Conservation (phyloP, 2,329 filamentous ascomycete genomes). For the Colletotrichum sp. region DNA sequence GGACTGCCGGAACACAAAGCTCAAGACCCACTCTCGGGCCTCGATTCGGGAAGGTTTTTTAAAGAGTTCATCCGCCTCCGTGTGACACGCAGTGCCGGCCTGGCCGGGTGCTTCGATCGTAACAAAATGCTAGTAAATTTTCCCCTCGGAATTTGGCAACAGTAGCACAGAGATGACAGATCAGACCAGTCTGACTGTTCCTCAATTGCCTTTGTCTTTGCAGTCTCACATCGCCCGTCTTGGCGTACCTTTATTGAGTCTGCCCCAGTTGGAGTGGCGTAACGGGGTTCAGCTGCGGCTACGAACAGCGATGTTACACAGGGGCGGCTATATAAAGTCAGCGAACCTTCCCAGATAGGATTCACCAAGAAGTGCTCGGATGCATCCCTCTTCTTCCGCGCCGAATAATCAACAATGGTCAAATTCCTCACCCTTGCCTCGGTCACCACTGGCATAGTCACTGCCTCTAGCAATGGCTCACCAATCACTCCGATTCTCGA, state of each 20-base stretch:
- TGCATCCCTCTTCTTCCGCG: rapidly evolving
- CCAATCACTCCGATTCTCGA: not conserved
- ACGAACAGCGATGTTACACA: not conserved
- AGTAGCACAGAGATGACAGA: not conserved
- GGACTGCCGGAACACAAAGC: not conserved
- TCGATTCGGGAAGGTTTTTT: not conserved
- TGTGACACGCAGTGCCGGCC: not conserved
- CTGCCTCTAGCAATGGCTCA: not conserved
- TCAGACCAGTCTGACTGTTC: not conserved
- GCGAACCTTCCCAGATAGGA: not conserved
- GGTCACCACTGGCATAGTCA: not conserved
- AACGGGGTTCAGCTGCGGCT: not conserved
- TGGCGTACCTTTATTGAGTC: not conserved
- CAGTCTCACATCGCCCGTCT: not conserved
- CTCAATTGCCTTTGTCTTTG: rapidly evolving
- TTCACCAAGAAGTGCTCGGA: not conserved
- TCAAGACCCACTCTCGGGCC: not conserved
- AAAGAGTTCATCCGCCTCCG: not conserved
- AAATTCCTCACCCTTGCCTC: not conserved
- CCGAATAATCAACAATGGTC: not conserved
- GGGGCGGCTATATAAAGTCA: not conserved
- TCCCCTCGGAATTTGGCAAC: rapidly evolving
- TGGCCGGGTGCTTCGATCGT: not conserved
- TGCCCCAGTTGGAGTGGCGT: not conserved
- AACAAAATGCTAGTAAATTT: not conserved